These are phyloP conservation scores for Aspergillus phoenicis DNA, from an alignment of 2,329 filamentous ascomycete species.

Conservation along the genomic window DNA sequence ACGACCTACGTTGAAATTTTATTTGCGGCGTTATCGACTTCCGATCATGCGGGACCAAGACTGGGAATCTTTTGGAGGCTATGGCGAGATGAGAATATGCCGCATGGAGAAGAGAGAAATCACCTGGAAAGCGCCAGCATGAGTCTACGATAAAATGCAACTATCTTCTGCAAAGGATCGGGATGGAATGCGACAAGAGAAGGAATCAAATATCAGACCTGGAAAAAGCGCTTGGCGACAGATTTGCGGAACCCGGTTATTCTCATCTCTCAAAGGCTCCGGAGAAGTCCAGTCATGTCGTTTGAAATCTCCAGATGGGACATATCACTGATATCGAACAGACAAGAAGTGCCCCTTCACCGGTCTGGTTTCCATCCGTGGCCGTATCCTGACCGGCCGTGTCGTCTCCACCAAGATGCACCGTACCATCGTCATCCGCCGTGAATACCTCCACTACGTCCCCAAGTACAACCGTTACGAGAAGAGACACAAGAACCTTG, in stretches of 20 bases:
- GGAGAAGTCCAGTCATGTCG: conserved; percentile 5
- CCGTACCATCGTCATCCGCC: conserved; percentile 98
- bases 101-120: background rate
- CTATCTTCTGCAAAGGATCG: background rate
- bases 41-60: conserved; percentile 18
- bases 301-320: conserved; percentile 9
- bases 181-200: background rate
- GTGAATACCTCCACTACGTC: conserved; percentile 99
- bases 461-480: conserved; percentile 99
- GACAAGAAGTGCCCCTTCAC: conserved; percentile 99
- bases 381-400: conserved; percentile 98
- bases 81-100: conserved; percentile 21
- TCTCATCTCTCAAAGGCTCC: conserved; percentile 20
- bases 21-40: conserved; percentile 21
- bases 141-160: background rate
- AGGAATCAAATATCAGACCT: background rate
- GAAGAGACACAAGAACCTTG: conserved; percentile 99
- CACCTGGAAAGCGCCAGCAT: background rate
- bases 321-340: conserved; percentile 47
- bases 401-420: conserved; percentile 99
- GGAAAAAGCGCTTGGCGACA: background rate
- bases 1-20: conserved; percentile 33
- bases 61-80: conserved; percentile 12
- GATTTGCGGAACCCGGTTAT: conserved; percentile 1
- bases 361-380: conserved; percentile 98